A percentile compares a stretch with the other conserved stretches of the same genome.
These are phyloP conservation scores for Kondoa malvinella DNA, from an alignment of 768 basidiomycete species.

Conservation along the genomic window DNA sequence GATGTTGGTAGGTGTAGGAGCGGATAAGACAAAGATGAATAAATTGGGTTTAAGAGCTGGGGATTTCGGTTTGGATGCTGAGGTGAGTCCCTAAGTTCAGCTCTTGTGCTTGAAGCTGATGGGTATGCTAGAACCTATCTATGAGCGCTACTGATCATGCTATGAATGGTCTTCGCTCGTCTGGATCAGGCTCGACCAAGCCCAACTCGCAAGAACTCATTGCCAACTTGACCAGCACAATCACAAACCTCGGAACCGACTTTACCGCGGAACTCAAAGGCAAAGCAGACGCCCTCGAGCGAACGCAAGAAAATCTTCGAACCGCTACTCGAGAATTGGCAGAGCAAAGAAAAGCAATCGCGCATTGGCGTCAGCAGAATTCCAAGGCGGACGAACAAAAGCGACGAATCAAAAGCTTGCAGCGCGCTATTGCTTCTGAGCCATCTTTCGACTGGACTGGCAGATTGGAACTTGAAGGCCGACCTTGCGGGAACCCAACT, in stretches of 20 bases:
- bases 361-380: conserved; percentile 53
- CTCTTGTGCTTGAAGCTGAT: neutral
- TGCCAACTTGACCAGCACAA: conserved; percentile 67
- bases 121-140: neutral
- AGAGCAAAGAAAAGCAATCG: conserved; percentile 71
- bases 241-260: conserved; percentile 57
- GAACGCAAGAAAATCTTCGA: conserved; percentile 68
- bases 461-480: conserved; percentile 39
- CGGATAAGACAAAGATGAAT: conserved; percentile 72
- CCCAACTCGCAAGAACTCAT: conserved; percentile 76
- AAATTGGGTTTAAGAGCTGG: conserved; percentile 82
- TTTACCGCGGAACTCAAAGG: conserved; percentile 67
- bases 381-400: conserved; percentile 62
- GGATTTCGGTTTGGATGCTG: conserved; percentile 86
- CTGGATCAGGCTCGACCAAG: conserved; percentile 37
- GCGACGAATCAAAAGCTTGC: conserved; percentile 68
- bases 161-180: neutral
- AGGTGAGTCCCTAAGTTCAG: conserved; percentile 34
- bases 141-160: neutral
- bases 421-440: conserved; percentile 59
- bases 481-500: conserved; percentile 30
- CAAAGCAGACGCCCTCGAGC: conserved; percentile 74
- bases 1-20: conserved; percentile 76
- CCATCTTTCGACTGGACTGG: conserved; percentile 81
- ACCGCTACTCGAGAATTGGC: conserved; percentile 78